phyloP scores from a whole-genome alignment of 352 stramenopile genomes.

The Globisporangium cederbergense region DNA sequence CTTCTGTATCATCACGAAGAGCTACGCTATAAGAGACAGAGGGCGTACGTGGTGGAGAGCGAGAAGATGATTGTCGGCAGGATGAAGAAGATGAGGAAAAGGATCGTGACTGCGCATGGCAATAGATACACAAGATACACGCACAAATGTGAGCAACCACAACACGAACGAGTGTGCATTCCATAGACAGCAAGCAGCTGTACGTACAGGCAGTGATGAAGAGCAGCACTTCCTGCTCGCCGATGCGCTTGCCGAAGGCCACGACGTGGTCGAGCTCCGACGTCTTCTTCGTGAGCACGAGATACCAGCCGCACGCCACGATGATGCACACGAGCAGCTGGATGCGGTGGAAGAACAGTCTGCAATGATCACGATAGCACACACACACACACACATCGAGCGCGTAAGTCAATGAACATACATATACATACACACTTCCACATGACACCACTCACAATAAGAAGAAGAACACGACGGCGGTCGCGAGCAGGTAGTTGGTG shows the following conservation, averaged over 20 bases:
- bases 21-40: background rate
- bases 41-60: slow-evolving; percentile 54
- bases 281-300: slow-evolving; percentile 47
- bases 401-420: slow-evolving; percentile 1
- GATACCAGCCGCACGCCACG: slow-evolving; percentile 58
- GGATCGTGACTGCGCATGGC: slow-evolving; percentile 42
- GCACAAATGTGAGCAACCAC: background rate
- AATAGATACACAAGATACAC: slow-evolving; percentile 1
- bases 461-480: slow-evolving; percentile 56
- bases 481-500: slow-evolving; percentile 71
- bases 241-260: slow-evolving; percentile 48
- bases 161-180: background rate
- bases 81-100: slow-evolving; percentile 76
- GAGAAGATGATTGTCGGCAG: slow-evolving; percentile 66
- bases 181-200: background rate
- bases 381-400: background rate
- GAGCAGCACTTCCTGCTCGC: slow-evolving; percentile 62
- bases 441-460: slow-evolving; percentile 36
- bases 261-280: slow-evolving; percentile 41
- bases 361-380: slow-evolving; percentile 7
- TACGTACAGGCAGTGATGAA: slow-evolving; percentile 55
- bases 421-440: background rate
- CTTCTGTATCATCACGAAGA: background rate
- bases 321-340: slow-evolving; percentile 62
- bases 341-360: slow-evolving; percentile 69